Conservation (phyloP, 2,329 filamentous ascomycete genomes). For the Fusarium pseudoanthophilum region DNA sequence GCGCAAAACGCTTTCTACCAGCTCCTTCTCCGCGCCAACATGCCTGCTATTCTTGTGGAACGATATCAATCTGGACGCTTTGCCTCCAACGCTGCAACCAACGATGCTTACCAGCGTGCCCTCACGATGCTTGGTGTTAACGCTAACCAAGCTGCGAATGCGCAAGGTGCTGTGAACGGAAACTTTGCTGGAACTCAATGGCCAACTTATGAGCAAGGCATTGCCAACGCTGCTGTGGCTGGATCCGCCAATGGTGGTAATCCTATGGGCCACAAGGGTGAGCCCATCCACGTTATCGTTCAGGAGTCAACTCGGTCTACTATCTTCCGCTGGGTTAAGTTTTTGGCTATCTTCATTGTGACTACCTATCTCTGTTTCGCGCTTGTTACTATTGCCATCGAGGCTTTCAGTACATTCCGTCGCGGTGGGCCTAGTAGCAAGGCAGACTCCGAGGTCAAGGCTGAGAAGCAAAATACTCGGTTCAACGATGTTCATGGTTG, state of each 20-base stretch:
- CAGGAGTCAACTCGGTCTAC: slow-evolving; percentile 84
- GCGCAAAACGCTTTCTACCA: slow-evolving; percentile 96
- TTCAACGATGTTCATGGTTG: slow-evolving; percentile 97
- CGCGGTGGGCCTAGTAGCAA: slow-evolving; percentile 73
- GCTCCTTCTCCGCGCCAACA: slow-evolving; percentile 87
- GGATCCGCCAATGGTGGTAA: slow-evolving; percentile 37
- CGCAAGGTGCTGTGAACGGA: slow-evolving; percentile 29
- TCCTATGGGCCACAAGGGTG: slow-evolving; percentile 75
- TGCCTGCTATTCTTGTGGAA: slow-evolving; percentile 93
- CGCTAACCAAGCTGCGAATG: slow-evolving; percentile 41
- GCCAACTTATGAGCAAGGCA: slow-evolving; percentile 46
- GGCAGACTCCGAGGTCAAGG: slow-evolving; percentile 85
- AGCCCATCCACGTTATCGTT: slow-evolving; percentile 94
- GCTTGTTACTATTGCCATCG: slow-evolving; percentile 82
- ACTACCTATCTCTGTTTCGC: slow-evolving; percentile 83
- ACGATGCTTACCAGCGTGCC: slow-evolving; percentile 82
- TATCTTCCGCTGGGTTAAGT: slow-evolving; percentile 93
- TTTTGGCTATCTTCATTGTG: slow-evolving; percentile 80
- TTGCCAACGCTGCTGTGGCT: slow-evolving; percentile 44
- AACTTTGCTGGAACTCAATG: slow-evolving; percentile 44
- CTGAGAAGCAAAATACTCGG: slow-evolving; percentile 89
- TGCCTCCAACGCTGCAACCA: slow-evolving; percentile 81
- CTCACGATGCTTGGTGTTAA: slow-evolving; percentile 57
- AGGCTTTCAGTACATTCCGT: slow-evolving; percentile 81
- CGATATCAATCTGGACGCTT: slow-evolving; percentile 88